phyloP scores from a whole-genome alignment of 2,329 filamentous ascomycete species.

The Apiospora rasikravindrae region DNA sequence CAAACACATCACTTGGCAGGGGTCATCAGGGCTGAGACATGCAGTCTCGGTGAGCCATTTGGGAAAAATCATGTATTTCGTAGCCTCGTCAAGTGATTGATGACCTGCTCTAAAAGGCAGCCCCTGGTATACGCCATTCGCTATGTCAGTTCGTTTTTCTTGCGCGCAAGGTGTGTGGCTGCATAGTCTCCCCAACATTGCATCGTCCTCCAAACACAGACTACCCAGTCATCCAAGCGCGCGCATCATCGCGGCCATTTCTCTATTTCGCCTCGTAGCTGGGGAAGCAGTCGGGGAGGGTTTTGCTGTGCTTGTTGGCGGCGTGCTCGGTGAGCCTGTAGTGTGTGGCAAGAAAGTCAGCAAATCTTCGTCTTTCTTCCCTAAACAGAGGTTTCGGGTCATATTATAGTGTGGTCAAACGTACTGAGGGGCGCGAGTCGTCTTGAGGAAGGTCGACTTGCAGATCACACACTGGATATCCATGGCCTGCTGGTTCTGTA shows the following conservation, averaged over 20 bases:
- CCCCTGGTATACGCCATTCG: conserved; percentile 28
- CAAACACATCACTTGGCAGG: neutral
- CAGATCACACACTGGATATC: conserved; percentile 78
- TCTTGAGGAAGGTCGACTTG: conserved; percentile 81
- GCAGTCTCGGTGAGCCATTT: neutral
- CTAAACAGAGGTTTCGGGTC: neutral
- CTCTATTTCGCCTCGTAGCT: conserved; percentile 38
- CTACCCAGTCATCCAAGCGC: conserved; percentile 13
- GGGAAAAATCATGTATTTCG: conserved; percentile 19
- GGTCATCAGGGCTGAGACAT: neutral
- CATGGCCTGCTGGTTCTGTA: conserved; percentile 73
- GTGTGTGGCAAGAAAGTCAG: neutral
- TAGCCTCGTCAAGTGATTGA: conserved; percentile 22
- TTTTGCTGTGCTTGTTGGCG: conserved; percentile 77
- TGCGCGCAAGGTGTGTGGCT: conserved; percentile 1
- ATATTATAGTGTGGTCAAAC: conserved; percentile 31
- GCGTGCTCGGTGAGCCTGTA: conserved; percentile 72
- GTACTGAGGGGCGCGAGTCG: conserved; percentile 73
- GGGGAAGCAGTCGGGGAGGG: conserved; percentile 74
- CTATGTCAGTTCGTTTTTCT: conserved; percentile 25
- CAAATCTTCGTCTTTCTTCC: neutral
- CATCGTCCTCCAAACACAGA: neutral
- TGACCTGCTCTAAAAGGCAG: conserved; percentile 13
- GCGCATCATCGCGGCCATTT: conserved; percentile 27
- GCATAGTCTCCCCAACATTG: neutral